Evolutionary conservation across 2,329 filamentous ascomycete genomes (phyloP).

Genomic region (Calonectria leucothoes): DNA sequence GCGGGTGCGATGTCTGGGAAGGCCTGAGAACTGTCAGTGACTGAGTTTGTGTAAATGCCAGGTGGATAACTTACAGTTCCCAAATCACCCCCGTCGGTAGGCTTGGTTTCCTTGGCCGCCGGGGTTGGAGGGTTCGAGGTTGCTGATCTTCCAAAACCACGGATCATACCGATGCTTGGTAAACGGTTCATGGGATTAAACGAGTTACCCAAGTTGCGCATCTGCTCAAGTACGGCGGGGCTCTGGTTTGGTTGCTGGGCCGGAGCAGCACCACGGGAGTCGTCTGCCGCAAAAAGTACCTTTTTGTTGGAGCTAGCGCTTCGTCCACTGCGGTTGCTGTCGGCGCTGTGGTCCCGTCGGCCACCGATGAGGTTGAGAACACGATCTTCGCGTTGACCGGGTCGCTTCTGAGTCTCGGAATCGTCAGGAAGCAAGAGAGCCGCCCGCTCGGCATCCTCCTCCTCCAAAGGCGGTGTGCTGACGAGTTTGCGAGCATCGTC

Average conservation of each 20-base stretch:
- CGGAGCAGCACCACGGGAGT: conserved; percentile 41
- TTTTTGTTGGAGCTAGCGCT: conserved; percentile 73
- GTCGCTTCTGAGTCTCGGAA: conserved; percentile 44
- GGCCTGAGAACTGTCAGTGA: conserved; percentile 53
- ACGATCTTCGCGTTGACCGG: conserved; percentile 66
- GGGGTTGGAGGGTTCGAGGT: conserved; percentile 53
- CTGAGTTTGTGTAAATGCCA: not conserved
- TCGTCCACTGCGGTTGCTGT: conserved; percentile 75
- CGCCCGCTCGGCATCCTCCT: conserved; percentile 70
- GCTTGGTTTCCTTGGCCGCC: conserved; percentile 52
- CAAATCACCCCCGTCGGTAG: conserved; percentile 65
- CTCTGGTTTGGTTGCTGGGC: conserved; percentile 38
- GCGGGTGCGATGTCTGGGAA: conserved; percentile 70
- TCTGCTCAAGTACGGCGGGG: conserved; percentile 80
- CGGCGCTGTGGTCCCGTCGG: conserved; percentile 80
- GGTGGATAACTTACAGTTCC: conserved; percentile 60
- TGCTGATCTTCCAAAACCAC: conserved; percentile 74
- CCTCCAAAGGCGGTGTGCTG: conserved; percentile 74
- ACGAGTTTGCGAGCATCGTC: conserved; percentile 94
- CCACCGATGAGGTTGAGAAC: conserved; percentile 79
- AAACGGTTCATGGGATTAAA: conserved; percentile 87
- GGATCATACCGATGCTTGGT: conserved; percentile 78
- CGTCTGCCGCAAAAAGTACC: conserved; percentile 60
- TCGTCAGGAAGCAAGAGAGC: conserved; percentile 60
- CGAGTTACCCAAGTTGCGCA: conserved; percentile 83